Evolutionary conservation across 75 land plant genomes (phyloP).

Genomic region (Selaginella moellendorffii): DNA sequence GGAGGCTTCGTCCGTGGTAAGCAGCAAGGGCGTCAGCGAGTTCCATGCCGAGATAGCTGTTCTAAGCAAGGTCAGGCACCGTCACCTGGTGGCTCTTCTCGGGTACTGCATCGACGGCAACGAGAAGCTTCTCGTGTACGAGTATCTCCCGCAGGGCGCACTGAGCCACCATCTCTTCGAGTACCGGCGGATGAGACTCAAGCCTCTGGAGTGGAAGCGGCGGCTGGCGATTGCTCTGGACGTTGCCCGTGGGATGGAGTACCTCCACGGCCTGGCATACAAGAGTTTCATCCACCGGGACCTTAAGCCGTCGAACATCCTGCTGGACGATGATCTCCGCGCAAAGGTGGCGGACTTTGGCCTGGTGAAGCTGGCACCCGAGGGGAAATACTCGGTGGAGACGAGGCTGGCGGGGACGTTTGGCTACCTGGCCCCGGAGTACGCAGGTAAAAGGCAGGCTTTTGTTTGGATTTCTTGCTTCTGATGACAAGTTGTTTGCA

Average conservation of each 20-base stretch:
- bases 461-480: background rate
- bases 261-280: constrained; percentile 58
- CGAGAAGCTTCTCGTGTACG: constrained; percentile 3
- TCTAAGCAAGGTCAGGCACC: constrained; percentile 1
- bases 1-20: constrained; percentile 2
- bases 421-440: constrained; percentile 85
- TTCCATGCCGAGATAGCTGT: constrained; percentile 8
- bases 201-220: constrained; percentile 49
- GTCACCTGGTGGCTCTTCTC: constrained; percentile 5
- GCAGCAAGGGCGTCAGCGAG: constrained; percentile 4
- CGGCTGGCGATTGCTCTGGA: constrained; percentile 52
- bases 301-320: constrained; percentile 65
- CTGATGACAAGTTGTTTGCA: background rate
- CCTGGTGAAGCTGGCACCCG: constrained; percentile 54
- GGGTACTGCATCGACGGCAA: constrained; percentile 6
- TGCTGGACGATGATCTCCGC: constrained; percentile 45
- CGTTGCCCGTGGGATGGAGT: constrained; percentile 67
- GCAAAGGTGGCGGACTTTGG: constrained; percentile 77
- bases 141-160: background rate
- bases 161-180: constrained; percentile 1
- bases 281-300: constrained; percentile 64
- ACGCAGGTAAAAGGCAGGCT: constrained; percentile 39
- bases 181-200: constrained; percentile 11
- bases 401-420: constrained; percentile 69
- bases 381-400: constrained; percentile 42